Percentiles rank a stretch among this genome's conserved stretches.
These are phyloP conservation scores for Citrus reticulata DNA, from an alignment of 345 rosid genomes.

Conservation along the genomic window DNA sequence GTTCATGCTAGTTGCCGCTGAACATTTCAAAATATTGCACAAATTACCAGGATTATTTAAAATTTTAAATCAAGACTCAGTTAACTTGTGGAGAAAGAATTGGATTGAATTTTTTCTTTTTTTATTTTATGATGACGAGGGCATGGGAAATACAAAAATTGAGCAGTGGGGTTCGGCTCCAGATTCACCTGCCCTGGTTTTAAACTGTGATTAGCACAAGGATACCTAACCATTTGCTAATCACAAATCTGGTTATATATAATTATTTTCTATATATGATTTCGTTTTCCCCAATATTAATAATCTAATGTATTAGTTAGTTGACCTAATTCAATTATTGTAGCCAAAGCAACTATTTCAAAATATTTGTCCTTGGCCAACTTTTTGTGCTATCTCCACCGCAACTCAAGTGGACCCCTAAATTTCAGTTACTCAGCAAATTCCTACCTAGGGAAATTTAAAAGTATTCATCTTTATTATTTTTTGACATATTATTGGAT, in stretches of 20 bases:
- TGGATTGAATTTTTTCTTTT: too few species aligned
- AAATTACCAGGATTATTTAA: neutral
- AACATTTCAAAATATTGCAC: neutral
- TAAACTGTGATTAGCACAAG: neutral
- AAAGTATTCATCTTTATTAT: neutral
- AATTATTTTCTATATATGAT: too few species aligned
- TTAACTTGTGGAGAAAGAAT: neutral
- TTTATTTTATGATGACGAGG: neutral
- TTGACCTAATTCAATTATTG: neutral
- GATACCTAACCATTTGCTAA: neutral
- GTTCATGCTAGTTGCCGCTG: neutral
- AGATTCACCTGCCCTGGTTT: slow-evolving; percentile 13
- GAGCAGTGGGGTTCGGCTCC: neutral
- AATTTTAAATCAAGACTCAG: neutral
- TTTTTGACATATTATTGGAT: neutral
- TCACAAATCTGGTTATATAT: neutral
- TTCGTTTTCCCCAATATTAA: too few species aligned
- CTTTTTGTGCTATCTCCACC: too few species aligned
- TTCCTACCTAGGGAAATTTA: neutral
- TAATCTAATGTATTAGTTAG: neutral
- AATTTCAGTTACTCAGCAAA: neutral
- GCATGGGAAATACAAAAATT: neutral
- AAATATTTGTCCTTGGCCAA: too few species aligned
- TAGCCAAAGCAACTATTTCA: too few species aligned
- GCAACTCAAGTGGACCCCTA: too few species aligned